Conservation (phyloP, 495 filamentous ascomycete genomes). For the Oleoguttula mirabilis region DNA sequence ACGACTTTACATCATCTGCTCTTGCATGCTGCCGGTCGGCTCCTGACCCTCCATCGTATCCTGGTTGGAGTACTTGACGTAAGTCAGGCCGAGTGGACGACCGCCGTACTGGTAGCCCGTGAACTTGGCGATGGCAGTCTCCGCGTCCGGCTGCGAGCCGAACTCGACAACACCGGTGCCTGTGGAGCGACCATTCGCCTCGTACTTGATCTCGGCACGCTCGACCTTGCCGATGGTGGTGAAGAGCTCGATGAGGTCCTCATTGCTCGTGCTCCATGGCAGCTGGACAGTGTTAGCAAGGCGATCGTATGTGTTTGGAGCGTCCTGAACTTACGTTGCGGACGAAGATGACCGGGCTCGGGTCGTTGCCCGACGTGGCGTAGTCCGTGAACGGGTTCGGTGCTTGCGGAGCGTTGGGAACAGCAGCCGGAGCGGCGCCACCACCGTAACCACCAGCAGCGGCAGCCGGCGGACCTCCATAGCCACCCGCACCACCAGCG, state of each 20-base stretch:
- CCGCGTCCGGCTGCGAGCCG: slow-evolving; percentile 67
- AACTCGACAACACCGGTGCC: slow-evolving; percentile 95
- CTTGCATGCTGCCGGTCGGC: slow-evolving; percentile 65
- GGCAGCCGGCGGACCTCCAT: slow-evolving; percentile 31
- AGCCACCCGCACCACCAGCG: slow-evolving; percentile 38
- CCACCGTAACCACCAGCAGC: slow-evolving; percentile 37
- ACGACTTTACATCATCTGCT: slow-evolving; percentile 83
- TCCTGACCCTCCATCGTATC: slow-evolving; percentile 59
- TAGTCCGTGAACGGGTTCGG: slow-evolving; percentile 94
- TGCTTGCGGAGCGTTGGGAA: slow-evolving; percentile 35
- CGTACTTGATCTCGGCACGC: slow-evolving; percentile 96
- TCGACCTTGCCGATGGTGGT: slow-evolving; percentile 96
- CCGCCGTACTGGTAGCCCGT: slow-evolving; percentile 95
- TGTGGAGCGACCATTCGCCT: slow-evolving; percentile 86
- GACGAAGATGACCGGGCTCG: slow-evolving; percentile 76
- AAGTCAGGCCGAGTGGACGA: slow-evolving; percentile 80
- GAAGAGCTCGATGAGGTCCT: slow-evolving; percentile 91
- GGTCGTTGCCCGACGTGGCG: slow-evolving; percentile 78
- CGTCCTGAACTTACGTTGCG: slow-evolving; percentile 67
- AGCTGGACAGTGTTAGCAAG: slow-evolving; percentile 44
- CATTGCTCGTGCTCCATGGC: slow-evolving; percentile 97
- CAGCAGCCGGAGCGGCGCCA: slow-evolving; percentile 30
- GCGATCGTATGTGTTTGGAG: neutral
- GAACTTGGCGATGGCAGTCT: slow-evolving; percentile 93
- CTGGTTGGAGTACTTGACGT: slow-evolving; percentile 73